These are phyloP conservation scores for Eutrema yunnanense DNA, from an alignment of 345 rosid genomes.

Conservation along the genomic window DNA sequence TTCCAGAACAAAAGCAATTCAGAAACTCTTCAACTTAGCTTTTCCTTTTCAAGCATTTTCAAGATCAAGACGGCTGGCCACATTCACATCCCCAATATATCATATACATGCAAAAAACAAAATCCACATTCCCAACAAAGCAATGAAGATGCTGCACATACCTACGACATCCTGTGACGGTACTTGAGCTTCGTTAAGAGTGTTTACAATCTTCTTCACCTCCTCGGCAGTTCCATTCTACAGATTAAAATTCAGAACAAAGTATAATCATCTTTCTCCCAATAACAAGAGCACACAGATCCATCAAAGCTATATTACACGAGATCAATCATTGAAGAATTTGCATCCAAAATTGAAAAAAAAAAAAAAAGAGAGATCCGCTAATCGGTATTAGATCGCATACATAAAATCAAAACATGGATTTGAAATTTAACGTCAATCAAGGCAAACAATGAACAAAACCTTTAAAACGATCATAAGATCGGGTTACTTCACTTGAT, in stretches of 20 bases:
- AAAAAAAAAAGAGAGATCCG: neutral
- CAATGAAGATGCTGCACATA: conserved; percentile 20
- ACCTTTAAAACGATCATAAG: neutral
- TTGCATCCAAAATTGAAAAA: neutral
- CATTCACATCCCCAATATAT: neutral
- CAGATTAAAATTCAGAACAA: conserved; percentile 7
- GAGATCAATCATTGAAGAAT: neutral
- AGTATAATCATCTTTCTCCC: neutral
- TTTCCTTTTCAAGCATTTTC: neutral
- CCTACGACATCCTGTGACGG: conserved; percentile 80
- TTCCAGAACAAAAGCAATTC: neutral
- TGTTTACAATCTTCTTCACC: conserved; percentile 81
- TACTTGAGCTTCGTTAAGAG: conserved; percentile 61
- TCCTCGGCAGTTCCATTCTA: conserved; percentile 88
- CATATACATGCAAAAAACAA: neutral
- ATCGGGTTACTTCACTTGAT: conserved; percentile 7
- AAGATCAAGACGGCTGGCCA: neutral
- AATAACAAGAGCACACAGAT: neutral
- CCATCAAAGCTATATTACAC: neutral
- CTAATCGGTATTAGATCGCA: neutral
- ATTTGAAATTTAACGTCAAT: neutral
- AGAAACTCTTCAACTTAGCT: neutral
- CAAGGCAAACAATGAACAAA: neutral
- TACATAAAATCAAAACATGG: neutral
- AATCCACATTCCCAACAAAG: neutral